These are phyloP conservation scores for Canavalia ensiformis DNA, from an alignment of 306 rosid species.

Conservation along the genomic window DNA sequence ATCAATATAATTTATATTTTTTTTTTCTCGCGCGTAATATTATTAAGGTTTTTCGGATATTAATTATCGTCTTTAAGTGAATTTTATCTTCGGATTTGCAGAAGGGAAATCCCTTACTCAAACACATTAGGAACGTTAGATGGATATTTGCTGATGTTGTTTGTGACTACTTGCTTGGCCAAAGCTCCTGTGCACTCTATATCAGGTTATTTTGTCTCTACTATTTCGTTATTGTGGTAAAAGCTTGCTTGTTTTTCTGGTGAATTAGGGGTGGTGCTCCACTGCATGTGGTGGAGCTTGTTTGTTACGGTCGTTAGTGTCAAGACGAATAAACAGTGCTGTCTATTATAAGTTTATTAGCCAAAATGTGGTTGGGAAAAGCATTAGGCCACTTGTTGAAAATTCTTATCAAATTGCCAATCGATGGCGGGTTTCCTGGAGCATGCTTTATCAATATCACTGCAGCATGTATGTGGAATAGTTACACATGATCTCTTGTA, in stretches of 20 bases:
- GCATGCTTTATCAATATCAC: background rate
- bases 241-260: constrained; percentile 19
- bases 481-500: background rate
- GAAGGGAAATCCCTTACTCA: constrained; percentile 97
- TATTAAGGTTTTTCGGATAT: background rate
- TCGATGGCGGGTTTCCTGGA: background rate
- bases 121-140: constrained; percentile 89
- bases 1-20: background rate
- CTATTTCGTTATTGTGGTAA: background rate
- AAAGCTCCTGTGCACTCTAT: constrained; percentile 91
- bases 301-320: background rate
- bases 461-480: background rate
- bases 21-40: background rate
- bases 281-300: background rate
- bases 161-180: constrained; percentile 93
- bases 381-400: background rate
- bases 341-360: background rate
- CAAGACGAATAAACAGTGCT: background rate
- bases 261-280: constrained; percentile 1
- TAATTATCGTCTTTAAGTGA: background rate
- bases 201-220: constrained; percentile 68
- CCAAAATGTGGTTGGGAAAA: constrained; percentile 19
- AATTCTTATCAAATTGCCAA: constrained; percentile 1
- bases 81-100: constrained; percentile 42
- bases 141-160: constrained; percentile 93